Conservation (phyloP, 1,139 yeast species). For the Nakaseomyces glabratus region DNA sequence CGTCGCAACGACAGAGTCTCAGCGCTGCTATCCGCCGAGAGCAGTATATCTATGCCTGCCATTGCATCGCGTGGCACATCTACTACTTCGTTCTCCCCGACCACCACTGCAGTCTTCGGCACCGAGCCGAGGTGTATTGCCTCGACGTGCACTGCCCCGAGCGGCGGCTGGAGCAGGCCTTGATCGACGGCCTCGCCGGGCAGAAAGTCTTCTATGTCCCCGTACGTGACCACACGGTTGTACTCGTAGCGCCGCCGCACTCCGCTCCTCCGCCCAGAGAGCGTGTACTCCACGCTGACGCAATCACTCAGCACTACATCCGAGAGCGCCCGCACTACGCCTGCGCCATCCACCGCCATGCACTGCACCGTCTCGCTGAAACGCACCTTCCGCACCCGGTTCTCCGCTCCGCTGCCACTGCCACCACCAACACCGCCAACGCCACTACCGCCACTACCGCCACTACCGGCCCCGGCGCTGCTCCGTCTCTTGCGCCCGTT, state of each 20-base stretch:
- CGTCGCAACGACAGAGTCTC: no score
- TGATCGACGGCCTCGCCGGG: conserved; percentile 4
- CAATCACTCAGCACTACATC: neutral
- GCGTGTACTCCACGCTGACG: neutral
- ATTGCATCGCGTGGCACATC: conserved; percentile 5
- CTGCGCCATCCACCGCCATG: conserved; percentile 1
- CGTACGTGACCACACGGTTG: conserved; percentile 2
- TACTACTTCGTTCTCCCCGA: conserved; percentile 5
- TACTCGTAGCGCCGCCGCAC: conserved; percentile 5
- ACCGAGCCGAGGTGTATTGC: no score
- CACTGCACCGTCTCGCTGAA: conserved; percentile 5
- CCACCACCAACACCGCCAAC: no score
- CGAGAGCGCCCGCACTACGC: conserved; percentile 1
- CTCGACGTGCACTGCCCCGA: no score
- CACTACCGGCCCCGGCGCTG: no score
- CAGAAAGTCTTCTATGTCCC: conserved; percentile 1
- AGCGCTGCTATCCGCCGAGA: no score
- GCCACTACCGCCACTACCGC: no score
- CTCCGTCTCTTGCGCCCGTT: no score
- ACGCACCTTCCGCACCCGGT: conserved; percentile 3
- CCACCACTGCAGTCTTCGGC: conserved; percentile 2
- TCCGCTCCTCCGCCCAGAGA: no score
- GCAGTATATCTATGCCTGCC: no score
- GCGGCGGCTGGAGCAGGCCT: no score
- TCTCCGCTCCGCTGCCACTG: no score